A percentile compares a stretch with the other conserved stretches of the same genome.
phyloP scores from a whole-genome alignment of 2,329 filamentous ascomycete species.

The Pyricularia sp. region DNA sequence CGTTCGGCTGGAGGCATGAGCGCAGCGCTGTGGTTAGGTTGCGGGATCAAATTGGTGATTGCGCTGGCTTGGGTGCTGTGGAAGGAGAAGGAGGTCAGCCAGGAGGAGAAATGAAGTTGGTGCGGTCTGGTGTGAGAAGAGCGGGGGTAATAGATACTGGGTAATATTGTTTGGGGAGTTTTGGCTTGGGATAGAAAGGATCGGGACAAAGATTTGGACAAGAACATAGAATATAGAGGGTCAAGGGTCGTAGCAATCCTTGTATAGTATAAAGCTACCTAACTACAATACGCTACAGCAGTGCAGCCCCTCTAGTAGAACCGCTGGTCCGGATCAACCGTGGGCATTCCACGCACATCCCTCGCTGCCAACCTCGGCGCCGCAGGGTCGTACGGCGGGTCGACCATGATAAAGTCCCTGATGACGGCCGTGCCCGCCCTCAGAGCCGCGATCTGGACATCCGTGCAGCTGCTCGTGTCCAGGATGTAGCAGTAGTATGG shows the following conservation, averaged over 20 bases:
- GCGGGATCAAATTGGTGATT: conserved; percentile 31
- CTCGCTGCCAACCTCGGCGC: neutral
- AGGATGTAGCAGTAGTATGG: conserved; percentile 16
- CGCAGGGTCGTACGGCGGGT: conserved; percentile 3
- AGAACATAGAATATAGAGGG: neutral
- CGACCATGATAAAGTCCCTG: conserved; percentile 12
- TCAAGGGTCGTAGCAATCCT: neutral
- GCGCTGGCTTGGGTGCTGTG: conserved; percentile 21
- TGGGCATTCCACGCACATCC: neutral
- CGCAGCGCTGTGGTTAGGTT: conserved; percentile 34
- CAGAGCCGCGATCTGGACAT: conserved; percentile 42
- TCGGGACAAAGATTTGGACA: neutral
- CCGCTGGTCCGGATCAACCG: conserved; percentile 2
- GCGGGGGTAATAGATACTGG: neutral
- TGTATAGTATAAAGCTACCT: neutral
- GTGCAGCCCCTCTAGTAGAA: neutral
- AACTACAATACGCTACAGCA: neutral
- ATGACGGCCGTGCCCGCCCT: conserved; percentile 40
- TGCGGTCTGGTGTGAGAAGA: no score
- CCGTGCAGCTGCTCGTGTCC: conserved; percentile 13
- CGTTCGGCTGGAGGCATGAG: conserved; percentile 29
- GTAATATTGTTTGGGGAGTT: neutral
- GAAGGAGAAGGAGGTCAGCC: conserved; percentile 5
- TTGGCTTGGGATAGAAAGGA: neutral
- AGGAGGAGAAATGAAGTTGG: neutral